phyloP scores from a whole-genome alignment of 495 filamentous ascomycete genomes.

The Clavariopsis aquatica region DNA sequence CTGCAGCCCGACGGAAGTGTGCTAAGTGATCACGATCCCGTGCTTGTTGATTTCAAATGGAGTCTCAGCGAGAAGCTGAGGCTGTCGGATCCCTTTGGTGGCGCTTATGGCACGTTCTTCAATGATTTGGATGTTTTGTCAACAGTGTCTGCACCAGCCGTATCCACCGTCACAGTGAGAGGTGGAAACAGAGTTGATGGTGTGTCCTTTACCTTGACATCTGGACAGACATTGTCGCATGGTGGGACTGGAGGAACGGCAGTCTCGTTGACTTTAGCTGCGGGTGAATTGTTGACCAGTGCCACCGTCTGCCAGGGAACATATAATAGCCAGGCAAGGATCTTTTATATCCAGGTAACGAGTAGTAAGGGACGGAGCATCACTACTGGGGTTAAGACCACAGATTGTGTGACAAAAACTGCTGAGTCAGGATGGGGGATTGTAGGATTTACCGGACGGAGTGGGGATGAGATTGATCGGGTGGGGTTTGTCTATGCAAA shows the following conservation, averaged over 20 bases:
- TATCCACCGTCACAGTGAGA: slow-evolving; percentile 49
- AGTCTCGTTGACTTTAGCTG: slow-evolving; percentile 48
- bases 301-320: slow-evolving; percentile 57
- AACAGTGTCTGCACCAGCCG: slow-evolving; percentile 43
- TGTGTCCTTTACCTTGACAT: slow-evolving; percentile 51
- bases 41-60: slow-evolving; percentile 58
- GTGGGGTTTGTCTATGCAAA: slow-evolving; percentile 57
- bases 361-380: slow-evolving; percentile 56
- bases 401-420: slow-evolving; percentile 52
- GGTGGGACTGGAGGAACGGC: slow-evolving; percentile 56
- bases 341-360: slow-evolving; percentile 59
- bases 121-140: slow-evolving; percentile 52
- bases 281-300: slow-evolving; percentile 52
- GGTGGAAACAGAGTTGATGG: slow-evolving; percentile 55
- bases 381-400: slow-evolving; percentile 52
- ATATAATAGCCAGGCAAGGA: slow-evolving; percentile 52
- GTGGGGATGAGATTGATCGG: slow-evolving; percentile 61
- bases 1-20: slow-evolving; percentile 54
- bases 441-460: slow-evolving; percentile 59
- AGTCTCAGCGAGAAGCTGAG: slow-evolving; percentile 45
- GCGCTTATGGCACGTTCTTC: slow-evolving; percentile 57
- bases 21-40: slow-evolving; percentile 64
- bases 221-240: slow-evolving; percentile 53
- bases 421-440: slow-evolving; percentile 59
- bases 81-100: slow-evolving; percentile 55